phyloP scores from a whole-genome alignment of 208 protist species.

The Trypanosoma melophagium region DNA sequence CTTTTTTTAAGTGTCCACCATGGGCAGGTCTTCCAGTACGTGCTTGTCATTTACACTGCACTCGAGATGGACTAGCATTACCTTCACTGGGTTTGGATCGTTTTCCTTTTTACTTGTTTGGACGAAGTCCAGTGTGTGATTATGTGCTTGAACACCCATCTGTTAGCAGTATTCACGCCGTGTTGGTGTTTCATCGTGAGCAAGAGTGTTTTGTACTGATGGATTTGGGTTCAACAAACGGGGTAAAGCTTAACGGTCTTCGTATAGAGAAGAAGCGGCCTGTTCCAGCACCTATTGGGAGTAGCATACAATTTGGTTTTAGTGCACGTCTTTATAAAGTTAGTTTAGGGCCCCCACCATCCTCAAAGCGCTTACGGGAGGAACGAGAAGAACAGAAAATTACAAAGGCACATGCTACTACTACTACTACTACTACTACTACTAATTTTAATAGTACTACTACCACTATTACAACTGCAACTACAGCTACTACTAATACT shows the following conservation, averaged over 20 bases:
- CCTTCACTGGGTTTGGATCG: constrained; percentile 67
- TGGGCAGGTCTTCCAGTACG: constrained; percentile 71
- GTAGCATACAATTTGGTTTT: constrained; percentile 66
- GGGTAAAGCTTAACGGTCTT: constrained; percentile 63
- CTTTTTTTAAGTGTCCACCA: constrained; percentile 73
- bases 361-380: constrained; percentile 45
- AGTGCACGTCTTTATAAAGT: constrained; percentile 80
- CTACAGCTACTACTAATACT: not conserved
- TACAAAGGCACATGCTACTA: not conserved
- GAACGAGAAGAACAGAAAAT: not conserved
- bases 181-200: constrained; percentile 79
- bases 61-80: constrained; percentile 44
- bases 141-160: constrained; percentile 88
- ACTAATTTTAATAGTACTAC: not conserved
- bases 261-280: constrained; percentile 57
- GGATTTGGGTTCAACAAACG: constrained; percentile 87
- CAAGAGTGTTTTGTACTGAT: constrained; percentile 82
- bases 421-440: not conserved
- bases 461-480: not conserved
- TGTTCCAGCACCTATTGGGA: constrained; percentile 58
- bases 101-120: constrained; percentile 90
- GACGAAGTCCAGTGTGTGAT: constrained; percentile 74
- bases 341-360: constrained; percentile 37
- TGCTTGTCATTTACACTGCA: constrained; percentile 71
- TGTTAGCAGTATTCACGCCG: constrained; percentile 81